phyloP scores from a whole-genome alignment of 202 grass and related monocot genomes.

The Panicum hallii region DNA sequence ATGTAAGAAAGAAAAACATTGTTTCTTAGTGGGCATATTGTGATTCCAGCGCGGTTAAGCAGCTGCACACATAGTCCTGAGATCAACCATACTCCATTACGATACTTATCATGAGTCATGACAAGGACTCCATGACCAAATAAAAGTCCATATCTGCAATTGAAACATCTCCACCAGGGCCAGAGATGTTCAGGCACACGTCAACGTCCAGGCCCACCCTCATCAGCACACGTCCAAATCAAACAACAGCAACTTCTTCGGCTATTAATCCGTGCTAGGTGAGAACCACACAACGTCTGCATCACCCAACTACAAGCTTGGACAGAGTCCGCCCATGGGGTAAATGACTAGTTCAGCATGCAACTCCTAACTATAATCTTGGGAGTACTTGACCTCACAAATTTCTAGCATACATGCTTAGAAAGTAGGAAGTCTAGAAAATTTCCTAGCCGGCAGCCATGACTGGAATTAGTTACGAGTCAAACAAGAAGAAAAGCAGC shows the following conservation, averaged over 20 bases:
- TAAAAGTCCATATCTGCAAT: conserved; percentile 39
- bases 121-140: conserved; percentile 33
- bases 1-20: background rate
- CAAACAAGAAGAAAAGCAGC: conserved; percentile 20
- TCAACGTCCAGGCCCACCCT: conserved; percentile 34
- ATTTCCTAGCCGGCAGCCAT: conserved; percentile 1
- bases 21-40: conserved; percentile 45
- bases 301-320: background rate
- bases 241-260: conserved; percentile 24
- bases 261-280: conserved; percentile 26
- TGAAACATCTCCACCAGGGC: conserved; percentile 16
- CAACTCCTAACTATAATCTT: conserved; percentile 27
- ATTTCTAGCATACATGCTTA: conserved; percentile 28
- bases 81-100: conserved; percentile 21
- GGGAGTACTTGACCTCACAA: conserved; percentile 18
- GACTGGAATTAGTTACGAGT: conserved; percentile 25
- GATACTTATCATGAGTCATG: conserved; percentile 34
- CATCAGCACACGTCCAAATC: conserved; percentile 40
- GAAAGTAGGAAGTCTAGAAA: conserved; percentile 19
- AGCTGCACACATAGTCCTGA: conserved; percentile 7
- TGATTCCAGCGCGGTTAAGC: background rate
- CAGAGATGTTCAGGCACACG: conserved; percentile 30
- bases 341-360: conserved; percentile 15
- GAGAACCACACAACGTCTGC: conserved; percentile 30
- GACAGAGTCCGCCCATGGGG: conserved; percentile 6